phyloP scores from a whole-genome alignment of 2,329 filamentous ascomycete genomes.

The Davidsoniella eucalypti region DNA sequence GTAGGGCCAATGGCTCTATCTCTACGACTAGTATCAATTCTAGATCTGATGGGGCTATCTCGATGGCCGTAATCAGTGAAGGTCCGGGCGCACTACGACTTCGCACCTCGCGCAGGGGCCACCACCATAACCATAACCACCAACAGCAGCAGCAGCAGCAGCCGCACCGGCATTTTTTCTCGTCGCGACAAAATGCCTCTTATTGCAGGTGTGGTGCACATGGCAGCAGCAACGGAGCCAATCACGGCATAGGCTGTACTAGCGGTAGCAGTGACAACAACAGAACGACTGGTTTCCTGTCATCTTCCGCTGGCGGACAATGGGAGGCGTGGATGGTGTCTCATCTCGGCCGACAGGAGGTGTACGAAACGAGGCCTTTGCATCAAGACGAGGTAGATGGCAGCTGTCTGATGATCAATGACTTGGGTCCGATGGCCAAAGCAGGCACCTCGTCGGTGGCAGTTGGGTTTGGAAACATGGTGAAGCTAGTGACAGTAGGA shows the following conservation, averaged over 20 bases:
- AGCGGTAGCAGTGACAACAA: constrained; percentile 12
- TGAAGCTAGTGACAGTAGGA: constrained; percentile 55
- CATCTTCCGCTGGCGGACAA: not conserved
- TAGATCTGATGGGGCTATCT: not conserved
- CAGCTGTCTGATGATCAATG: constrained; percentile 45
- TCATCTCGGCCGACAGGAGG: constrained; percentile 27
- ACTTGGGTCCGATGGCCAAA: constrained; percentile 45
- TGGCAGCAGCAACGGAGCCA: too few species aligned
- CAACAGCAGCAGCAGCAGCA: not conserved
- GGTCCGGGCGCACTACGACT: constrained; percentile 10
- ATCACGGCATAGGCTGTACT: too few species aligned
- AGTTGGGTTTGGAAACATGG: constrained; percentile 53
- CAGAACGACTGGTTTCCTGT: constrained; percentile 19
- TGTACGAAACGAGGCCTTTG: constrained; percentile 30
- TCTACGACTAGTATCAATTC: not conserved
- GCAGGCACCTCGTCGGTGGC: constrained; percentile 50
- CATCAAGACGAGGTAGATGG: constrained; percentile 25
- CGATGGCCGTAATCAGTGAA: not conserved
- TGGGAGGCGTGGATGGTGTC: constrained; percentile 42
- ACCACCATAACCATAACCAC: not conserved
- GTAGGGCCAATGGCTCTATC: not conserved
- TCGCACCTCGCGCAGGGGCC: constrained; percentile 13
- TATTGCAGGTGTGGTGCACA: not conserved
- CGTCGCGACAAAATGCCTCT: not conserved
- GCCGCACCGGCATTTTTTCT: not conserved